Conservation (phyloP, 768 basidiomycete genomes). For the Collybia nuda region DNA sequence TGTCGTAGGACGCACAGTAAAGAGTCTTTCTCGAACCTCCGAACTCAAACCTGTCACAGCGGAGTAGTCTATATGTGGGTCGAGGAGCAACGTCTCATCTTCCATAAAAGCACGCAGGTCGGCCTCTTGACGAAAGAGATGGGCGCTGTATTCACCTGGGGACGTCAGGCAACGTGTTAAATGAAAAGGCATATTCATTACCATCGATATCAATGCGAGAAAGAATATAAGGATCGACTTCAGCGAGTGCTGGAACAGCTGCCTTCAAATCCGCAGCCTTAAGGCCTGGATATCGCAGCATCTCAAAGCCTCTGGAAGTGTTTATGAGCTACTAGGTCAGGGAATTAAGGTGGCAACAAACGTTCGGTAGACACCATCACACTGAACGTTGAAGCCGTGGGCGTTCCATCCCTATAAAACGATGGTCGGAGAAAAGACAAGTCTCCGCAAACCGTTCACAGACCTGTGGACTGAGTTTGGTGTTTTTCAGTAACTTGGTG, state of each 20-base stretch:
- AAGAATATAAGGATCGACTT: slow-evolving; percentile 50
- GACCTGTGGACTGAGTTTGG: slow-evolving; percentile 44
- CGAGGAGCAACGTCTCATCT: slow-evolving; percentile 72
- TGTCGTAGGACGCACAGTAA: slow-evolving; percentile 60
- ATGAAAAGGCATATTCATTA: slow-evolving; percentile 21
- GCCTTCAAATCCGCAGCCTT: slow-evolving; percentile 38
- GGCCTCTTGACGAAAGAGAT: slow-evolving; percentile 70
- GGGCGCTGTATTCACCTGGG: slow-evolving; percentile 61
- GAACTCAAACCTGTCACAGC: slow-evolving; percentile 67
- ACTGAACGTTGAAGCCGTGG: slow-evolving; percentile 43
- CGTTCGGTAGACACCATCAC: slow-evolving; percentile 46
- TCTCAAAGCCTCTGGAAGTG: slow-evolving; percentile 64
- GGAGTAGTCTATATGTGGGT: slow-evolving; percentile 70
- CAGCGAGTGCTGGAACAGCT: slow-evolving; percentile 48
- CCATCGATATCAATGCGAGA: slow-evolving; percentile 73
- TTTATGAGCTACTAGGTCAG: not conserved
- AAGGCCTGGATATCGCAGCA: slow-evolving; percentile 62
- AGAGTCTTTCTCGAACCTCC: slow-evolving; percentile 71
- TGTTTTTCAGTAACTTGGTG: slow-evolving; percentile 32
- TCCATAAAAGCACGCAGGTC: slow-evolving; percentile 73
- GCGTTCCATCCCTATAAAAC: slow-evolving; percentile 33
- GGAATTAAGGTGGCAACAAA: slow-evolving; percentile 13
- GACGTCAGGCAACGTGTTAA: not conserved
- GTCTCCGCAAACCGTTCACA: not conserved
- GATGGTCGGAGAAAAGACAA: not conserved